A percentile compares a stretch with the other conserved stretches of the same genome.
Conservation (phyloP, 2,329 filamentous ascomycete species). For the Rasamsonia emersonii region DNA sequence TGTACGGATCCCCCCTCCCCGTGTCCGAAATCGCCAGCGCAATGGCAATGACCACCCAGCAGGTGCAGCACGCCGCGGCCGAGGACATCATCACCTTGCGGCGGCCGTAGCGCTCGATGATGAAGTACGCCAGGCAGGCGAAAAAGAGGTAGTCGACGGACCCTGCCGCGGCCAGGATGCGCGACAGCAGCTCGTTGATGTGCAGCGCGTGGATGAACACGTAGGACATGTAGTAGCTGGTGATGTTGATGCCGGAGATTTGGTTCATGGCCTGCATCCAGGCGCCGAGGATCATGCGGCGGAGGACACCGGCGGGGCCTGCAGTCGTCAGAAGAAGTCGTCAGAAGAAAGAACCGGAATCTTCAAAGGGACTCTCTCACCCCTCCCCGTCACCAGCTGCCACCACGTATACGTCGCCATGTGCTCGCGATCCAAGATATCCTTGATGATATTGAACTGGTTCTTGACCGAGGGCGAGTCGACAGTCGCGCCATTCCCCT, state of each 20-base stretch:
- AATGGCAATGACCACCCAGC: slow-evolving; percentile 42
- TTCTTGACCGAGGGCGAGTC: slow-evolving; percentile 5
- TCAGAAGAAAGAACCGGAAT: not conserved
- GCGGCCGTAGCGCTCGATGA: slow-evolving; percentile 42
- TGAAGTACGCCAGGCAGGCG: slow-evolving; percentile 34
- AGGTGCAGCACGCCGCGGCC: slow-evolving; percentile 41
- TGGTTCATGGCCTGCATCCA: slow-evolving; percentile 34
- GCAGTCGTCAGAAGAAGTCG: not conserved
- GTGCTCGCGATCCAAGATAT: slow-evolving; percentile 36
- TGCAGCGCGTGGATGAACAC: slow-evolving; percentile 37
- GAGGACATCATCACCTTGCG: slow-evolving; percentile 42
- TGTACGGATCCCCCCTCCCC: slow-evolving; percentile 25
- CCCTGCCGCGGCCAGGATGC: slow-evolving; percentile 39
- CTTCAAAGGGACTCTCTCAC: slow-evolving; percentile 3
- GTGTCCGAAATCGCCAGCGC: slow-evolving; percentile 25
- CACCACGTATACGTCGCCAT: slow-evolving; percentile 38
- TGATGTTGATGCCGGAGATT: slow-evolving; percentile 30
- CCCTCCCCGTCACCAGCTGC: slow-evolving; percentile 34
- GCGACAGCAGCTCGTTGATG: slow-evolving; percentile 26
- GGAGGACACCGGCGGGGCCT: slow-evolving; percentile 31
- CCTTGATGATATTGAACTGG: slow-evolving; percentile 20
- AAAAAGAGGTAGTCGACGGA: slow-evolving; percentile 40
- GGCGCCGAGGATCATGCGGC: slow-evolving; percentile 38
- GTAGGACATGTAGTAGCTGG: slow-evolving; percentile 31
- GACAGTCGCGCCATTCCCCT: slow-evolving; percentile 3